Conservation (phyloP, 768 basidiomycete genomes). For the Hortiboletus campestris region DNA sequence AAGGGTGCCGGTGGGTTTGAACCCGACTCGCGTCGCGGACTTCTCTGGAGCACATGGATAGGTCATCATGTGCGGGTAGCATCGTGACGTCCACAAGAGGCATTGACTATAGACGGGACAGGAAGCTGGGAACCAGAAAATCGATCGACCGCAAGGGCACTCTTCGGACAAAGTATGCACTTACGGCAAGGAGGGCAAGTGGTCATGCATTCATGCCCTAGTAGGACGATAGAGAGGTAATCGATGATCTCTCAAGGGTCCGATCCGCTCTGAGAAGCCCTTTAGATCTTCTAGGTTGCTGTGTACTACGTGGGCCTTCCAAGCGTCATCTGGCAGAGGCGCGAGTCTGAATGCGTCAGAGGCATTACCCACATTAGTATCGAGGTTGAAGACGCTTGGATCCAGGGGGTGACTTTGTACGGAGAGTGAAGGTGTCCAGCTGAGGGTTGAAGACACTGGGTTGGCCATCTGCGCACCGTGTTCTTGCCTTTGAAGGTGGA, state of each 20-base stretch:
- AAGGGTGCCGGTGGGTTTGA: constrained; percentile 46
- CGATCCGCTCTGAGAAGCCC: constrained; percentile 43
- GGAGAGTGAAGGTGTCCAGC: constrained; percentile 23
- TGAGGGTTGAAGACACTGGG: constrained; percentile 30
- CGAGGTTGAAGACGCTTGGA: constrained; percentile 44
- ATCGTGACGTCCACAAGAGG: constrained; percentile 37
- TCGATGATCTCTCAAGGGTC: constrained; percentile 41
- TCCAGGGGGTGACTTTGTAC: constrained; percentile 38
- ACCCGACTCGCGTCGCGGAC: constrained; percentile 57
- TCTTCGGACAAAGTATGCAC: constrained; percentile 15
- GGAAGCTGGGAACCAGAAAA: constrained; percentile 49
- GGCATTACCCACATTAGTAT: constrained; percentile 38
- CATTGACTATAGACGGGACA: constrained; percentile 54
- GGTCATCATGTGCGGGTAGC: not conserved
- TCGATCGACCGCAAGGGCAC: not conserved
- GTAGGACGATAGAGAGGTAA: too few relatives aligned
- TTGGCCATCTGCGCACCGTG: constrained; percentile 41
- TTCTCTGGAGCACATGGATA: constrained; percentile 37
- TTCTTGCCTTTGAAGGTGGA: constrained; percentile 50
- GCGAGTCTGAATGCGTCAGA: constrained; percentile 48
- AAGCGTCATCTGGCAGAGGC: constrained; percentile 38
- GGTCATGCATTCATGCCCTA: constrained; percentile 38
- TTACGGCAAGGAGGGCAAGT: constrained; percentile 42
- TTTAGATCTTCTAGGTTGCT: constrained; percentile 52
- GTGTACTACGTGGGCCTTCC: constrained; percentile 48